Conservation (phyloP, 2,329 filamentous ascomycete species). For the Dothideomycetes sp. region DNA sequence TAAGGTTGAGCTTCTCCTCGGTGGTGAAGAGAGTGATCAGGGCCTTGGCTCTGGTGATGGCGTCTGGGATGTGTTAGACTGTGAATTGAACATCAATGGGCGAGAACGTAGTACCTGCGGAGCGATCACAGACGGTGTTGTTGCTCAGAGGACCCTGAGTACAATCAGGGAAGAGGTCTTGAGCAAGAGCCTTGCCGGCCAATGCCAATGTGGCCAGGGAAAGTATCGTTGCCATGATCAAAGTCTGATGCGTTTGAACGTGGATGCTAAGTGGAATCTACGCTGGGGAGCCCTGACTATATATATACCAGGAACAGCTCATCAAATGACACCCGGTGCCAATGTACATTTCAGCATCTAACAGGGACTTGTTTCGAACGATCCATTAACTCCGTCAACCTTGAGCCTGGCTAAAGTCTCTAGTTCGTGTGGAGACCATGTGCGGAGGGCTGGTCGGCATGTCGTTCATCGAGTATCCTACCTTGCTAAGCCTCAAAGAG, state of each 20-base stretch:
- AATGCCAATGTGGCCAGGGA: constrained; percentile 9
- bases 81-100: background rate
- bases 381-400: constrained; percentile 11
- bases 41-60: constrained; percentile 34
- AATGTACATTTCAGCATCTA: too few species aligned
- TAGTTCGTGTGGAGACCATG: background rate
- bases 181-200: constrained; percentile 1
- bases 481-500: too few species aligned
- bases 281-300: too few species aligned
- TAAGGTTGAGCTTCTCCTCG: constrained; percentile 48
- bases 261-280: too few species aligned
- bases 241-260: background rate
- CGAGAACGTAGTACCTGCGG: constrained; percentile 23
- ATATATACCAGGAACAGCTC: too few species aligned
- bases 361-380: too few species aligned
- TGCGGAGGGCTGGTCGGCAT: background rate
- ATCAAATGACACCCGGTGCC: too few species aligned
- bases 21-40: constrained; percentile 42
- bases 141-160: constrained; percentile 39
- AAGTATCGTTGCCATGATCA: constrained; percentile 11
- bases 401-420: constrained; percentile 12
- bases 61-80: constrained; percentile 16
- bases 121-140: constrained; percentile 42
- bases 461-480: background rate
- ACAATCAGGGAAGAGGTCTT: constrained; percentile 41